Base-by-base conservation (phyloP, 2,329 filamentous ascomycete species). In the Parasarocladium wereldwijsianum region DNA sequence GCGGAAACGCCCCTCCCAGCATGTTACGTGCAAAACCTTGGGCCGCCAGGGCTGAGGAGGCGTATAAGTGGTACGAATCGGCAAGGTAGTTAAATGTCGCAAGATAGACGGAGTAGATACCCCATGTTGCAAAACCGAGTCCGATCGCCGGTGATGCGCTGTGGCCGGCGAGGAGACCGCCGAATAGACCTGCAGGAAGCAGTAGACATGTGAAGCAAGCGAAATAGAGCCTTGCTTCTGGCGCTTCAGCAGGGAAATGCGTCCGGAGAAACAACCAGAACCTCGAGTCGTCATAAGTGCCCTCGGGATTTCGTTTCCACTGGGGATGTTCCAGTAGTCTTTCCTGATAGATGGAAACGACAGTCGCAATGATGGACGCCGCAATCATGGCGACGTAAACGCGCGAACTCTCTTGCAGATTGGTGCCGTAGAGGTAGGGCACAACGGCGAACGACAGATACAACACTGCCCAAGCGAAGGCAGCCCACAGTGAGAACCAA, bases 21-120 rank as follows among this genome's bases (percentile, higher is more conserved):
- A 93, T 60, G 47, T 93, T 94, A 8, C 86, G 70, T 43, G 82
- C 87, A 48, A 82, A 92, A 11, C 72, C 79, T 56, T 93, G 84
- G 1, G 85, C 83, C 0, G 86, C 86, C 5, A 93, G 58, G 0
- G 86, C 85, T 1, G 81, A 90, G 22, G 76, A 84, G 0, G 86
- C 83, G 43, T 87, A 93, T 3, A 69, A 63, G 46, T 85, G 78
- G 50, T 93, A 94, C 2, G 76, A 77, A 46, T 94, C 86, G 13
- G 85, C 84, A 2, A 94, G 64, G 42, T 93, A 94, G 48, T 94
- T 94, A 58, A 94, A 93, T 0, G 84, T 81, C 3, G 85, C 77
- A 1, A 94, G 65, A 46, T 92, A 92, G 20, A 94, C 73, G 23
- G 72, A 76, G 50, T 83, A 87, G 39, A 94, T 92, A 17, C 86